phyloP scores from a whole-genome alignment of 345 rosid genomes.

The Psidium friedrichsthalianum region DNA sequence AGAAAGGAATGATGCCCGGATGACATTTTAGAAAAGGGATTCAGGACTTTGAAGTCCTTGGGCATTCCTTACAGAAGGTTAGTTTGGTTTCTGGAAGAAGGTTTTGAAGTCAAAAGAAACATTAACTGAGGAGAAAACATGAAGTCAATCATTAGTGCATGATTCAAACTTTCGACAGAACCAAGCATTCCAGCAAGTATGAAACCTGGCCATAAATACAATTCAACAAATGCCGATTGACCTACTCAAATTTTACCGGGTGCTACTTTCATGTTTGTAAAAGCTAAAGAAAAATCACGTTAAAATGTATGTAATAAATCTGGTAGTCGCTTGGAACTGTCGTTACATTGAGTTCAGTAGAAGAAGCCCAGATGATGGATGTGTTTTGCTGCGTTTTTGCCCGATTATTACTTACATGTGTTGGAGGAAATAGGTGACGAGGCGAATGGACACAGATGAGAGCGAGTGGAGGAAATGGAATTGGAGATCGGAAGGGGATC shows the following conservation, averaged over 20 bases:
- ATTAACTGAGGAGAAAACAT: background rate
- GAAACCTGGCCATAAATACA: too few relatives aligned
- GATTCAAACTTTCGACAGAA: too few relatives aligned
- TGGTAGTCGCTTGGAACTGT: too few relatives aligned
- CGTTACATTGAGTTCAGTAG: too few relatives aligned
- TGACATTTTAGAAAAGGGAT: background rate
- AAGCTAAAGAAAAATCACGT: background rate
- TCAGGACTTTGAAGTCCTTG: background rate
- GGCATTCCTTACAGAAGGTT: background rate
- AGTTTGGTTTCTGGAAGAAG: too few relatives aligned
- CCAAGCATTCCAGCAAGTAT: too few relatives aligned
- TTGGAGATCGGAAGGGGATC: slow-evolving; percentile 8
- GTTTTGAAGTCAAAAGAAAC: background rate
- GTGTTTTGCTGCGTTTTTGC: too few relatives aligned
- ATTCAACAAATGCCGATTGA: too few relatives aligned
- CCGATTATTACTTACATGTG: too few relatives aligned
- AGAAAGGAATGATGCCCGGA: background rate
- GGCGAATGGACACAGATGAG: slow-evolving; percentile 10
- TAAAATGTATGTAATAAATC: too few relatives aligned
- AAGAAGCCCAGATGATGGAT: too few relatives aligned
- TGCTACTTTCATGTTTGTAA: background rate
- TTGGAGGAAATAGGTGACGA: background rate
- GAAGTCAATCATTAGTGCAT: background rate
- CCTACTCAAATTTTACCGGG: background rate
- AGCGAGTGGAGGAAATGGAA: slow-evolving; percentile 9